Base-by-base conservation (phyloP, 495 filamentous ascomycete species). In the Penicillium verhagenii region DNA sequence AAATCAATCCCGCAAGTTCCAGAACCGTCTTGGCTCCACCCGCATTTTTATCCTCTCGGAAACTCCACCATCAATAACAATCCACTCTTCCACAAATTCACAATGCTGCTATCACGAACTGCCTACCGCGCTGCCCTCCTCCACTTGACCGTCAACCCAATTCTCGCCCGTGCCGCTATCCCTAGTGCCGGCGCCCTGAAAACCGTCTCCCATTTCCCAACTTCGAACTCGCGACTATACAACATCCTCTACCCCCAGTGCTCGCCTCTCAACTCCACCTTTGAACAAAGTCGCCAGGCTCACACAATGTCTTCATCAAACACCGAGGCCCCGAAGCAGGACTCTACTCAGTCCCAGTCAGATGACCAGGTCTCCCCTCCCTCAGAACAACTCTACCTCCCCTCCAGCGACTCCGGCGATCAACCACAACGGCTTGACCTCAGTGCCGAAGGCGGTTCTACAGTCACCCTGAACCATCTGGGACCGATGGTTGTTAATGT, bases 401-500 rank as follows among this genome's bases (percentile, higher is more conserved):
- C 73, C 21, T 52, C 56, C 35, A 50, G 38, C 46, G 54, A 60
- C 21, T 47, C 57, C 2, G 40, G 48, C 6, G 39, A 49, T 8
- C 24, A 66, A 24, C 14, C 43, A 46, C 64, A 61, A 1, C 53
- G 53, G 16, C 71, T 84, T 5, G 76, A 81, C n/a, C 64, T 86
- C 1, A 74, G 77, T 42, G 73, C 74, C 5, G 58, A 65, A 29
- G 71, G 67, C 42, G 68, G 70, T 18, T 68, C 72, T 3, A 68
- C 74, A 1, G 72, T 84, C 2, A 75, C 71, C 14, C 68, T 87
- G 0, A 82, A 86, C 62, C 74, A 80, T 50, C 65, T 89, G 0
- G 86, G 86, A 0, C 86, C 86, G 3, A 77, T 88, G 67, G 83
- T 89, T 1, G 82, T 89, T n/a, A 85, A 85, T 59, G 63, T 73